A percentile compares a stretch with the other conserved stretches of the same genome.
phyloP scores from a whole-genome alignment of 2,329 filamentous ascomycete species.

The Pseudogymnoascus pannorum region DNA sequence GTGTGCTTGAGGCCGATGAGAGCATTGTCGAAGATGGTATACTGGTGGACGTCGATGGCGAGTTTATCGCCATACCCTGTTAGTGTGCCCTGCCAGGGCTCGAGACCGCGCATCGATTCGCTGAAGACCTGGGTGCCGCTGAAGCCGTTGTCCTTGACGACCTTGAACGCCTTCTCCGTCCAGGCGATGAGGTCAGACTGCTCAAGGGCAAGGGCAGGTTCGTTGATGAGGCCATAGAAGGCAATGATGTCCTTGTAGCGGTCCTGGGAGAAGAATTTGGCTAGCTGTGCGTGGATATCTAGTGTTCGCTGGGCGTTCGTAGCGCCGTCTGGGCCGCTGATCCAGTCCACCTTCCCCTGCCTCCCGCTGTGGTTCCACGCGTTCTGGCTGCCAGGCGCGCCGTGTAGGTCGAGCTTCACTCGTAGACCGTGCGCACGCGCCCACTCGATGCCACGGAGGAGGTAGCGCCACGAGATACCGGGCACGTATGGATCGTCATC shows the following conservation, averaged over 20 bases:
- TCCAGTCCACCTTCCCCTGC: slow-evolving; percentile 74
- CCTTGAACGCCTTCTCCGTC: slow-evolving; percentile 65
- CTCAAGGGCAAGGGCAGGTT: slow-evolving; percentile 75
- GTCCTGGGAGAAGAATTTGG: slow-evolving; percentile 86
- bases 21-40: slow-evolving; percentile 91
- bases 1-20: slow-evolving; percentile 77
- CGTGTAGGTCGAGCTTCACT: slow-evolving; percentile 89
- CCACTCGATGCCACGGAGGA: slow-evolving; percentile 89
- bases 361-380: slow-evolving; percentile 95
- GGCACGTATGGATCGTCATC: slow-evolving; percentile 81
- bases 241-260: slow-evolving; percentile 87
- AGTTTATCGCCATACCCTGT: slow-evolving; percentile 59
- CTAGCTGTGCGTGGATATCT: slow-evolving; percentile 79
- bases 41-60: slow-evolving; percentile 92
- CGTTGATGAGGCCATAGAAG: slow-evolving; percentile 92
- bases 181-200: slow-evolving; percentile 64
- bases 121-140: slow-evolving; percentile 72
- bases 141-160: slow-evolving; percentile 72
- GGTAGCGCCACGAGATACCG: slow-evolving; percentile 84
- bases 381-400: slow-evolving; percentile 87
- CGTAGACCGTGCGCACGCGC: slow-evolving; percentile 85
- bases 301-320: slow-evolving; percentile 74
- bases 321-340: slow-evolving; percentile 77
- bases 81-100: slow-evolving; percentile 83
- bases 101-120: slow-evolving; percentile 88